Conservation (phyloP, 345 rosid genomes). For the Eucalyptus brandiana region DNA sequence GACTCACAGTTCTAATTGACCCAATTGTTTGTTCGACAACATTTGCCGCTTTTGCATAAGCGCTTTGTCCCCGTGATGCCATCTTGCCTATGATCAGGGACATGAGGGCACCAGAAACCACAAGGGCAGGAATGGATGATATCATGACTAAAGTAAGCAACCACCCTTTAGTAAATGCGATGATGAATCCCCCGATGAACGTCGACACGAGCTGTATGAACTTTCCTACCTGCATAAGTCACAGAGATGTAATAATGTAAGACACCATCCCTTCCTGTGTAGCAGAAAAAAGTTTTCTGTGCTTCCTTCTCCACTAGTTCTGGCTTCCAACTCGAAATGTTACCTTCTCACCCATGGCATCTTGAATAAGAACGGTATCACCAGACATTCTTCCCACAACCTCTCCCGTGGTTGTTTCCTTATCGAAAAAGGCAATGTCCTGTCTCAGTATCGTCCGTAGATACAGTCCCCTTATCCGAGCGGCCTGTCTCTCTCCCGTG, state of each 20-base stretch:
- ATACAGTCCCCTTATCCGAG: slow-evolving; percentile 58
- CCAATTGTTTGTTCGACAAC: slow-evolving; percentile 73
- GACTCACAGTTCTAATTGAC: slow-evolving; percentile 67
- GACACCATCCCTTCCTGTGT: background rate
- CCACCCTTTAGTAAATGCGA: slow-evolving; percentile 85
- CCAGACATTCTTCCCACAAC: slow-evolving; percentile 97
- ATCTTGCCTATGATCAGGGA: slow-evolving; percentile 42
- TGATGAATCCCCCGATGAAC: slow-evolving; percentile 65
- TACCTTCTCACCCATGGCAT: slow-evolving; percentile 98
- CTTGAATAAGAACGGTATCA: slow-evolving; percentile 87
- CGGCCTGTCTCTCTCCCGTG: slow-evolving; percentile 83
- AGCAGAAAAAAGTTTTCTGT: background rate
- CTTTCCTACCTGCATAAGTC: slow-evolving; percentile 63
- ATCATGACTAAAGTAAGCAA: slow-evolving; percentile 74
- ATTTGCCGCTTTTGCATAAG: slow-evolving; percentile 65
- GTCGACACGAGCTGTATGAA: slow-evolving; percentile 64
- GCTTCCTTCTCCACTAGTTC: background rate
- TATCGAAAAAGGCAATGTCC: slow-evolving; percentile 71
- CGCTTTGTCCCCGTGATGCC: slow-evolving; percentile 56
- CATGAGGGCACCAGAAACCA: slow-evolving; percentile 42
- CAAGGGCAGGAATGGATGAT: slow-evolving; percentile 58
- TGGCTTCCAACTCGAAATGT: background rate
- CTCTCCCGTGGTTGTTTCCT: slow-evolving; percentile 81
- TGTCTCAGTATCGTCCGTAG: slow-evolving; percentile 71
- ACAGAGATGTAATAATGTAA: background rate